Evolutionary conservation across 805 yeast species (phyloP).

Genomic region (Debaryomyces hansenii): DNA sequence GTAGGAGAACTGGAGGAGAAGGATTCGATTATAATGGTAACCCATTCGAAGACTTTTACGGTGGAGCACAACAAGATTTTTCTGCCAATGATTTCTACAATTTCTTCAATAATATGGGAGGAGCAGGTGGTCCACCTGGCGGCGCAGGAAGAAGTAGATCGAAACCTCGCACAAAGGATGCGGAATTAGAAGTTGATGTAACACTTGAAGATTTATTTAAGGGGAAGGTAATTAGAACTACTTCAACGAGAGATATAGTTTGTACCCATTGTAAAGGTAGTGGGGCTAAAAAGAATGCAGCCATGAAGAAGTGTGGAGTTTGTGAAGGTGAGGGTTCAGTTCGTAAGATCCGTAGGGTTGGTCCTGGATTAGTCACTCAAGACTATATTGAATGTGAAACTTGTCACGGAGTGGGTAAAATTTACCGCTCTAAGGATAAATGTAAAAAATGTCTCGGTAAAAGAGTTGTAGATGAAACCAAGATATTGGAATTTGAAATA

Average conservation of each 20-base stretch:
- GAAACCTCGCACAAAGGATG: conserved; percentile 59
- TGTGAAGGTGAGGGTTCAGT: conserved; percentile 76
- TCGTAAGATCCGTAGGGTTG: conserved; percentile 60
- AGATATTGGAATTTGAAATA: conserved; percentile 74
- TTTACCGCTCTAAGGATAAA: conserved; percentile 60
- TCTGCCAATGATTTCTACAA: conserved; percentile 75
- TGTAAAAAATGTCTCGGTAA: conserved; percentile 78
- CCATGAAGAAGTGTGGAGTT: conserved; percentile 52
- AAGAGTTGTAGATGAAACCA: conserved; percentile 60
- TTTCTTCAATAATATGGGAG: conserved; percentile 55
- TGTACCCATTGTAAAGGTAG: conserved; percentile 75
- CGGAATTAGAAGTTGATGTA: conserved; percentile 61
- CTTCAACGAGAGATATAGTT: conserved; percentile 67
- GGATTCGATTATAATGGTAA: conserved; percentile 29
- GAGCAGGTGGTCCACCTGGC: conserved; percentile 15
- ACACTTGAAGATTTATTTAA: conserved; percentile 72
- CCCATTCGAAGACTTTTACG: conserved; percentile 37
- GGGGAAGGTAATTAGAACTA: conserved; percentile 77
- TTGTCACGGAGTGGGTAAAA: conserved; percentile 72
- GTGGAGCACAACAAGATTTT: conserved; percentile 43
- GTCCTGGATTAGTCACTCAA: conserved; percentile 73
- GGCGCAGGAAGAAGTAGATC: conserved; percentile 15
- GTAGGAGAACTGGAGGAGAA: conserved; percentile 17
- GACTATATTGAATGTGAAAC: conserved; percentile 59
- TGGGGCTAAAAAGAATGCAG: conserved; percentile 68